Evolutionary conservation across 2,329 filamentous ascomycete genomes (phyloP).

Genomic region (Monosporascus cannonballus): DNA sequence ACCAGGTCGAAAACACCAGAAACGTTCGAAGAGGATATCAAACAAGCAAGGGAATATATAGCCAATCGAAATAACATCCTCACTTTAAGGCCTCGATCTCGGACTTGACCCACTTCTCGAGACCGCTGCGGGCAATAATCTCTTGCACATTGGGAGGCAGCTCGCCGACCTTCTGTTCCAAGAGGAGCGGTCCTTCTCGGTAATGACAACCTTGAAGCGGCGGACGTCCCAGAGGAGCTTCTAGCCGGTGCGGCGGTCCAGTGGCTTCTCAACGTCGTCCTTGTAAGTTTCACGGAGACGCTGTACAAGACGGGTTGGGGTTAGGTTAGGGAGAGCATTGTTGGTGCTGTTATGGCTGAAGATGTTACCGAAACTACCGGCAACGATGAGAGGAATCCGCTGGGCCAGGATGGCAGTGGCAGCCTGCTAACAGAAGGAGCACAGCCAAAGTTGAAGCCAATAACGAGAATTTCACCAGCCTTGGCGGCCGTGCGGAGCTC

Average conservation of each 20-base stretch:
- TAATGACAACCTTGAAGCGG: conserved; percentile 62
- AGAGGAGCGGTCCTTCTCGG: conserved; percentile 57
- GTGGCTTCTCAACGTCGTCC: conserved; percentile 30
- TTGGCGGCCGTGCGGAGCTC: conserved; percentile 59
- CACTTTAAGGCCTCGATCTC: conserved; percentile 41
- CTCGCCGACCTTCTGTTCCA: conserved; percentile 80
- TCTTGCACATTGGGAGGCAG: conserved; percentile 81
- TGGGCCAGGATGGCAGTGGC: conserved; percentile 82
- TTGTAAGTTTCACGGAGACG: conserved; percentile 58
- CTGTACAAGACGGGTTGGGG: conserved; percentile 63
- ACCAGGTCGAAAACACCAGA: too few relatives aligned
- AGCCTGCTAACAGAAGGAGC: conserved; percentile 76
- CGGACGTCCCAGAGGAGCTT: conserved; percentile 75
- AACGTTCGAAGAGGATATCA: too few relatives aligned
- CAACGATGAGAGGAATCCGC: conserved; percentile 72
- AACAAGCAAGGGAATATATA: too few relatives aligned
- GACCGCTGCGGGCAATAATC: conserved; percentile 69
- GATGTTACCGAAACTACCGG: conserved; percentile 79
- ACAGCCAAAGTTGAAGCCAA: conserved; percentile 85
- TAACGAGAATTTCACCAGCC: conserved; percentile 72
- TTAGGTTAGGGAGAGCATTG: too few relatives aligned
- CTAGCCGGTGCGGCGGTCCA: conserved; percentile 76
- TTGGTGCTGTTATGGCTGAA: conserved; percentile 76
- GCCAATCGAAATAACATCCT: too few relatives aligned
- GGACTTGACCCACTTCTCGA: conserved; percentile 78